Percentiles rank a stretch among this genome's conserved stretches.
These are phyloP conservation scores for Hypoxylon lienhwacheense DNA, from an alignment of 495 filamentous ascomycete genomes.

Conservation along the genomic window DNA sequence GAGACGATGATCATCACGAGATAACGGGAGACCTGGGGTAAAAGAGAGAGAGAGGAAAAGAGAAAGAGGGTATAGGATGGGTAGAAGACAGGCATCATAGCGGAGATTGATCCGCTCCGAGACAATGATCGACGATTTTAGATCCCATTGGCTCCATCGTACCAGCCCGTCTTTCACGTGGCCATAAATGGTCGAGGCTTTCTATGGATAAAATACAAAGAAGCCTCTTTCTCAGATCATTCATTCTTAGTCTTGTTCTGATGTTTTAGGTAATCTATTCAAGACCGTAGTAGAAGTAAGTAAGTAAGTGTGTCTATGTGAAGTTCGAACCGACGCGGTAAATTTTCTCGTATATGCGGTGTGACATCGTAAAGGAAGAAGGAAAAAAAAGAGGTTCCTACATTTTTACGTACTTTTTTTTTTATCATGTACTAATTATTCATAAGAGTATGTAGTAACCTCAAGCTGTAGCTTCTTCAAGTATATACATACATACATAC, in stretches of 20 bases:
- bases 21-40: too few species aligned
- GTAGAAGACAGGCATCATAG: conserved; percentile 2
- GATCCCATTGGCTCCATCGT: conserved; percentile 22
- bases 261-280: background rate
- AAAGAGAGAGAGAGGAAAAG: too few species aligned
- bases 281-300: background rate
- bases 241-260: background rate
- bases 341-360: conserved; percentile 32
- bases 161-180: conserved; percentile 28
- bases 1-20: conserved; percentile 19
- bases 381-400: too few species aligned
- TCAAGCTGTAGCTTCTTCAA: too few species aligned
- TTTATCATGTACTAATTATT: too few species aligned
- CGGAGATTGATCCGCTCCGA: background rate
- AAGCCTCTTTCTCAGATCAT: too few species aligned
- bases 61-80: background rate
- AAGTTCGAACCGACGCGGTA: too few species aligned
- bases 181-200: conserved; percentile 1
- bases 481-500: too few species aligned
- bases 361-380: conserved; percentile 28
- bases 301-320: background rate
- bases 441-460: too few species aligned
- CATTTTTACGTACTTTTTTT: too few species aligned
- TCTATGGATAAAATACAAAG: too few species aligned
- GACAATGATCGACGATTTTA: background rate